A percentile compares a stretch with the other conserved stretches of the same genome.
Evolutionary conservation across 352 stramenopile genomes (phyloP).

Genomic region (Vaucheria bursata): DNA sequence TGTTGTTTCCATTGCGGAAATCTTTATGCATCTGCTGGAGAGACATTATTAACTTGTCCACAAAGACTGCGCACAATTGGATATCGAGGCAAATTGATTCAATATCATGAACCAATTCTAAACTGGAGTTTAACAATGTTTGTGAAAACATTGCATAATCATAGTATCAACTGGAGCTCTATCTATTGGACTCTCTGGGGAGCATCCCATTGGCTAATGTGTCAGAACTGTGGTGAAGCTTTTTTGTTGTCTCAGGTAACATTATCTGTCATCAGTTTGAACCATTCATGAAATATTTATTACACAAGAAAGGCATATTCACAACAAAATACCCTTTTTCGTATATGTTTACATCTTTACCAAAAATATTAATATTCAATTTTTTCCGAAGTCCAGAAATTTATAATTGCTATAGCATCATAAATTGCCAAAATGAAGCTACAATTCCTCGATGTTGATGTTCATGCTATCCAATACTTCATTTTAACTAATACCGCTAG

Average conservation of each 20-base stretch:
- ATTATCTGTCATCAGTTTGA: too few species aligned
- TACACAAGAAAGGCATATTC: too few species aligned
- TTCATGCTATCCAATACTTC: too few species aligned
- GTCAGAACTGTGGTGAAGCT: constrained; percentile 24
- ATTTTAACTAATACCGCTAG: too few species aligned
- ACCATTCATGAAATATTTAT: too few species aligned
- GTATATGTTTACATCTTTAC: too few species aligned
- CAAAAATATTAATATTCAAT: too few species aligned
- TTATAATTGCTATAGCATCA: too few species aligned
- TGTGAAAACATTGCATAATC: constrained; percentile 50
- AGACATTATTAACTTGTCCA: constrained; percentile 24
- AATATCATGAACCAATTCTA: constrained; percentile 22
- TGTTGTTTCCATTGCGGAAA: constrained; percentile 48
- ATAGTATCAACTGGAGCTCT: constrained; percentile 56
- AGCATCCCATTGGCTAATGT: constrained; percentile 57
- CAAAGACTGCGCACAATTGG: constrained; percentile 41
- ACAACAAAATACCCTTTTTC: too few species aligned
- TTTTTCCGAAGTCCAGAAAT: too few species aligned
- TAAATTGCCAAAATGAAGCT: too few species aligned
- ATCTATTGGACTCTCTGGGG: constrained; percentile 73
- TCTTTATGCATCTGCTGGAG: constrained; percentile 36
- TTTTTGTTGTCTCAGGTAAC: neutral
- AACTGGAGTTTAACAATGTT: constrained; percentile 52
- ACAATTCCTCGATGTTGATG: too few species aligned
- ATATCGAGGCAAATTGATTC: constrained; percentile 44